Base-by-base conservation (phyloP, 2,329 filamentous ascomycete species). In the Calonectria multiphialidica region DNA sequence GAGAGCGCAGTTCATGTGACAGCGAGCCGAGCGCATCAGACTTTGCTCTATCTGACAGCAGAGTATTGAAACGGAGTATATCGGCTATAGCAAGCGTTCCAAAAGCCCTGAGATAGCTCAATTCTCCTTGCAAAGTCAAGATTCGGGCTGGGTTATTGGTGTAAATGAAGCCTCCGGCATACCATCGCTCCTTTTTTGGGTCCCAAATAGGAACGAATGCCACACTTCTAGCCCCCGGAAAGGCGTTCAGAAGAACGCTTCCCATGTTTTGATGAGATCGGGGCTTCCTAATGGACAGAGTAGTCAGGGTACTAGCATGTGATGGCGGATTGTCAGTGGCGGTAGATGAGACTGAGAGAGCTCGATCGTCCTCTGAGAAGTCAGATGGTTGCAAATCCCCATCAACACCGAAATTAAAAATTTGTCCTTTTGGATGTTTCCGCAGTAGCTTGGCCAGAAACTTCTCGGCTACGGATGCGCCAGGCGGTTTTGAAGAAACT, bases 1-100 rank as follows among this genome's bases (percentile, higher is more conserved):
- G 91, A 2, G 88, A 90, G 5, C 91, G 85, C n/a, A 93, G 81
- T 77, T 93, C 91, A 75, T 93, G 91, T 2, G 88, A 90, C 8
- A 93, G 87, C 1, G 88, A 91, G 0, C 89, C 88, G 9, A 93
- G 85, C 40, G 91, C 88, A 70, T 91, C 89, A 2, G 87, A 87
- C 77, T 91, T 91, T 37, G 88, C 87, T 64, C 83, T 86, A 40
- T 87, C 84, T 0, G 84, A 82, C 8, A 80, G 77, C 8, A 80
- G 65, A 0, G 82, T 76, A 12, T 85, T 80, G 7, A 90, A 72
- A 2, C 88, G 84, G 0, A 87, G 85, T 0, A 92, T 82, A 63
- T 92, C 90, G 0, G 88, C 86, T 84, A 91, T 90, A 15, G 90
- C 88, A 0, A 87, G 86, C 63, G 88, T 87, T 0, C 86, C 86